Conservation (phyloP, 2,329 filamentous ascomycete genomes). For the Sporothrix dimorphospora region DNA sequence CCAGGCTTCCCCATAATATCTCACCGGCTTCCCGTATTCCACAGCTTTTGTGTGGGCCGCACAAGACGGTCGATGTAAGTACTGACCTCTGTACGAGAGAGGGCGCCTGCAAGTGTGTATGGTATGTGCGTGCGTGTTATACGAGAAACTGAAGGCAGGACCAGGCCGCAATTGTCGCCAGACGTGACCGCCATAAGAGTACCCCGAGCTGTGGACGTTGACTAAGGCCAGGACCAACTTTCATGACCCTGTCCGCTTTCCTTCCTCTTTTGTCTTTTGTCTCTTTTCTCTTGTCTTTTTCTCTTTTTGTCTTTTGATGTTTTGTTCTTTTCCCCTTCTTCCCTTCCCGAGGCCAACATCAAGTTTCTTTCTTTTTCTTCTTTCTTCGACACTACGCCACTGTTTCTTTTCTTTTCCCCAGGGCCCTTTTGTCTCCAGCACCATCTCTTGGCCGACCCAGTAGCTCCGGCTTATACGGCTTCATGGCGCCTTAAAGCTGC, state of each 20-base stretch:
- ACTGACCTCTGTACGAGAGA: neutral
- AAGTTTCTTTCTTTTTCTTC: neutral
- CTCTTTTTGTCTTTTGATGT: neutral
- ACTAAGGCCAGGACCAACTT: conserved; percentile 19
- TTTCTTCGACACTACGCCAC: neutral
- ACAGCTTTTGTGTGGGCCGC: conserved; percentile 9
- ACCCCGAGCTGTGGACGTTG: neutral
- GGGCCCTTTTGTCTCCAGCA: neutral
- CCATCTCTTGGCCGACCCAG: neutral
- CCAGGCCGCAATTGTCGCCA: conserved; percentile 1
- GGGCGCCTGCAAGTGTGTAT: no score
- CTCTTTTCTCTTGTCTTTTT: neutral
- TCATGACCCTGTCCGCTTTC: neutral
- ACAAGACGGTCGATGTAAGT: neutral
- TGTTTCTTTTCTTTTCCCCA: neutral
- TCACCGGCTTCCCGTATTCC: conserved; percentile 26
- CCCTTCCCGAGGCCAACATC: no score
- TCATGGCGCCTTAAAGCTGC: conserved; percentile 18
- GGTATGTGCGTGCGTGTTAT: neutral
- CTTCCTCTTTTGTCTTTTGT: neutral
- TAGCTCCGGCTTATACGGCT: conserved; percentile 21
- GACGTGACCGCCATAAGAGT: conserved; percentile 1
- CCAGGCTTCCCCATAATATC: conserved; percentile 25
- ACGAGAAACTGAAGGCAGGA: conserved; percentile 2
- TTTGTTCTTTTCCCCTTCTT: neutral